Percentiles rank a stretch among this genome's conserved stretches.
These are phyloP conservation scores for Penicillium palitans DNA, from an alignment of 2,329 filamentous ascomycete genomes.

Conservation along the genomic window DNA sequence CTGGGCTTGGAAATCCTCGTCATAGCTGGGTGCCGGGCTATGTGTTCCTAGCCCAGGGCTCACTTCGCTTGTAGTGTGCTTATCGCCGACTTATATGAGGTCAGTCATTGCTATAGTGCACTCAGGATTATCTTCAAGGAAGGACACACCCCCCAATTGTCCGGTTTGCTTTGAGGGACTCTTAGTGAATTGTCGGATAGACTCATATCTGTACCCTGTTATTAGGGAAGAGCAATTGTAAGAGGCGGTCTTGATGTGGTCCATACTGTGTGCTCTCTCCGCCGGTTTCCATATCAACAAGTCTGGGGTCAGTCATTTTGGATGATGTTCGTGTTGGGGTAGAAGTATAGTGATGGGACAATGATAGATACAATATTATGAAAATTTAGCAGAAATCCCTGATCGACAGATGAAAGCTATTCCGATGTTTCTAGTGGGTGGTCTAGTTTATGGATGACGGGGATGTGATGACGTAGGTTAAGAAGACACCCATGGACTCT, in stretches of 20 bases:
- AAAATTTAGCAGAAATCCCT: neutral
- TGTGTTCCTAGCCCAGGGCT: constrained; percentile 40
- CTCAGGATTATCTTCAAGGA: neutral
- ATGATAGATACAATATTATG: neutral
- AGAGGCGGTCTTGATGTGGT: neutral
- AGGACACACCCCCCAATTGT: constrained; percentile 54
- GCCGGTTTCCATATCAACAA: constrained; percentile 61
- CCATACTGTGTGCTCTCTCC: constrained; percentile 60
- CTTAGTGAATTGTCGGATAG: constrained; percentile 51
- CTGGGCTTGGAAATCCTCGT: constrained; percentile 55
- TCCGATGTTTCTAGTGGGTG: neutral
- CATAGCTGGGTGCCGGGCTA: constrained; percentile 46
- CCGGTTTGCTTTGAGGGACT: constrained; percentile 57
- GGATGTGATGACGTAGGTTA: constrained; percentile 26
- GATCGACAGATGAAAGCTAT: neutral
- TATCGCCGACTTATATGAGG: constrained; percentile 22
- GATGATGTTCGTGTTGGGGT: neutral
- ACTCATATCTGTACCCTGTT: constrained; percentile 55
- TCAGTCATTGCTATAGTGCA: constrained; percentile 4
- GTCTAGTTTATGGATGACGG: constrained; percentile 9
- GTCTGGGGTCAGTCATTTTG: constrained; percentile 51
- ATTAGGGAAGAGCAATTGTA: neutral
- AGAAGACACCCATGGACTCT: neutral
- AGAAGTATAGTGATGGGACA: neutral
- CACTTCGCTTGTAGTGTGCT: constrained; percentile 38